phyloP scores from a whole-genome alignment of 306 rosid species.

The Begonia fuchsioides region DNA sequence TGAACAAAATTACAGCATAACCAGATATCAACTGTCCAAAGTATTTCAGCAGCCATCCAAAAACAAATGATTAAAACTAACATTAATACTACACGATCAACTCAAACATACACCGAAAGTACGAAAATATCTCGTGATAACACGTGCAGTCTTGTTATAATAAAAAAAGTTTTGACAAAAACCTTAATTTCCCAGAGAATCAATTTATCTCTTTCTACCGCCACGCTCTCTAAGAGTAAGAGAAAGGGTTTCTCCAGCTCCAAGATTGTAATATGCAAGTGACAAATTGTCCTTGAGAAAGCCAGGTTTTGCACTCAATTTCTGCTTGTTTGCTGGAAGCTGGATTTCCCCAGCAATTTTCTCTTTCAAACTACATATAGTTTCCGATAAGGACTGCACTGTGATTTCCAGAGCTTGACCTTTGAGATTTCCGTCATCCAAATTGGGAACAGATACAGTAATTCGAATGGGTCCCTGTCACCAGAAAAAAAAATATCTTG shows the following conservation, averaged over 20 bases:
- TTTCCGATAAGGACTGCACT: slow-evolving; percentile 74
- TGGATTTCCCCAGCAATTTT: slow-evolving; percentile 93
- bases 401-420: slow-evolving; percentile 73
- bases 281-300: slow-evolving; percentile 93
- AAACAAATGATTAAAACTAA: too few relatives aligned
- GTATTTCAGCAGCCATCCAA: too few relatives aligned
- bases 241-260: slow-evolving; percentile 57
- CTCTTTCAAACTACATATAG: slow-evolving; percentile 77
- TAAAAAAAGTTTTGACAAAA: too few relatives aligned
- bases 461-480: slow-evolving; percentile 66
- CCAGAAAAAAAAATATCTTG: slow-evolving; percentile 3
- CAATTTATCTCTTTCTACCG: slow-evolving; percentile 83
- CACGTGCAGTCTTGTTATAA: too few relatives aligned
- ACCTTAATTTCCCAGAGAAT: slow-evolving; percentile 3
- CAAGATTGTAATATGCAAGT: slow-evolving; percentile 79
- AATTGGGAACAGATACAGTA: slow-evolving; percentile 61
- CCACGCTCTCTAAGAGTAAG: slow-evolving; percentile 92
- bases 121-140: too few relatives aligned
- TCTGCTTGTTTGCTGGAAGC: slow-evolving; percentile 97
- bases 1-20: too few relatives aligned
- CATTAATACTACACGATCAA: too few relatives aligned
- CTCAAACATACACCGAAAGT: too few relatives aligned
- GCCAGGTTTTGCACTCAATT: slow-evolving; percentile 89
- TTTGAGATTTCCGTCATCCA: slow-evolving; percentile 89
- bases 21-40: too few relatives aligned